A percentile compares a stretch with the other conserved stretches of the same genome.
These are phyloP conservation scores for Viridothelium virens DNA, from an alignment of 495 filamentous ascomycete genomes.

Conservation along the genomic window DNA sequence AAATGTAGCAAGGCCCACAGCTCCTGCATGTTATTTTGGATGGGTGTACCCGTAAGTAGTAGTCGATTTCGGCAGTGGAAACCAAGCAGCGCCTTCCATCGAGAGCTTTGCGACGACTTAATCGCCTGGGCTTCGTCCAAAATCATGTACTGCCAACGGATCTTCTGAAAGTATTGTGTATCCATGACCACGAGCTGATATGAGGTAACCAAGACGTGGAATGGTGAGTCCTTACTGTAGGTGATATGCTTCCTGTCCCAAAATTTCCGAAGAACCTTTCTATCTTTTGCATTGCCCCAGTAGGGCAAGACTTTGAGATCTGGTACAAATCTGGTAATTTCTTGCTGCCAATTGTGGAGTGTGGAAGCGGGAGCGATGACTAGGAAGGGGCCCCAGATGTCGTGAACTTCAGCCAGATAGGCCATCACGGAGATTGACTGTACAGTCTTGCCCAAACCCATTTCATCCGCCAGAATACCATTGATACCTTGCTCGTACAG, in stretches of 20 bases:
- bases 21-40: slow-evolving; percentile 99
- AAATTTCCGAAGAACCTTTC: slow-evolving; percentile 94
- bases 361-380: slow-evolving; percentile 96
- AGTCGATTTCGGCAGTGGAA: slow-evolving; percentile 96
- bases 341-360: slow-evolving; percentile 98
- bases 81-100: slow-evolving; percentile 90
- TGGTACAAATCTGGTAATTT: slow-evolving; percentile 90
- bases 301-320: slow-evolving; percentile 91
- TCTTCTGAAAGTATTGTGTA: slow-evolving; percentile 94
- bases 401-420: slow-evolving; percentile 91
- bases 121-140: slow-evolving; percentile 97
- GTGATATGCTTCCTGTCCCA: slow-evolving; percentile 98
- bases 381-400: slow-evolving; percentile 97
- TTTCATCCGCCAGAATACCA: slow-evolving; percentile 96
- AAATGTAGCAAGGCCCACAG: slow-evolving; percentile 96
- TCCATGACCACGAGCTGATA: slow-evolving; percentile 96
- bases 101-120: slow-evolving; percentile 91
- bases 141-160: slow-evolving; percentile 99
- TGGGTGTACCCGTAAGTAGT: slow-evolving; percentile 90
- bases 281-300: slow-evolving; percentile 90
- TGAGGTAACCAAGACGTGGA: slow-evolving; percentile 93
- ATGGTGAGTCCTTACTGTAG: slow-evolving; percentile 83
- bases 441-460: slow-evolving; percentile 98
- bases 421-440: slow-evolving; percentile 99
- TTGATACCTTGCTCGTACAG: slow-evolving; percentile 99